Percentiles rank a stretch among this genome's conserved stretches.
Evolutionary conservation across 1,139 yeast genomes (phyloP).

Genomic region (Saccharomycopsis hybrid): DNA sequence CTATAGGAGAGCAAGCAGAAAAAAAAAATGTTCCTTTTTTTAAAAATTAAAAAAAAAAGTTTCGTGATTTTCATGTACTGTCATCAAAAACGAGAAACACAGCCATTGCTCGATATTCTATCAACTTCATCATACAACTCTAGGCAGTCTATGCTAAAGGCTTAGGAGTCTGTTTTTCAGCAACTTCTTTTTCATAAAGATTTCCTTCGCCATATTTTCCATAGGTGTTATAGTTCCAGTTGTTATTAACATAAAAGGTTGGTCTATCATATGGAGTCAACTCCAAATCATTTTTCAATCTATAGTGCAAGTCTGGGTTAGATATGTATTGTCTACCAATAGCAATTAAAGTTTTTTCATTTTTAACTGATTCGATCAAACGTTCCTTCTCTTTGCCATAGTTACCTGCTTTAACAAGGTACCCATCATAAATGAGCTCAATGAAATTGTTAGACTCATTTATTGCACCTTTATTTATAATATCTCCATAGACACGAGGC

Average conservation of each 20-base stretch:
- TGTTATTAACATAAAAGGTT: conserved; percentile 34
- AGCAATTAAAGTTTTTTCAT: conserved; percentile 37
- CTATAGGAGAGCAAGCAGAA: too few species aligned
- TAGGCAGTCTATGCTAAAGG: conserved; percentile 4
- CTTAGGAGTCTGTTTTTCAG: neutral
- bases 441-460: conserved; percentile 26
- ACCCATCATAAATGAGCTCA: conserved; percentile 34
- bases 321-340: conserved; percentile 42
- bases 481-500: conserved; percentile 28
- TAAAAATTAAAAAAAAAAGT: too few species aligned
- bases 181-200: conserved; percentile 1
- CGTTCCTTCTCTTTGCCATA: conserved; percentile 22
- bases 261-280: conserved; percentile 30
- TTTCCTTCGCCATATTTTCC: neutral
- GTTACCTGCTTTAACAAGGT: conserved; percentile 35
- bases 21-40: too few species aligned
- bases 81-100: too few species aligned
- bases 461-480: neutral
- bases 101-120: too few species aligned
- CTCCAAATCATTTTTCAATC: conserved; percentile 32
- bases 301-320: conserved; percentile 42
- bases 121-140: too few species aligned
- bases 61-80: too few species aligned
- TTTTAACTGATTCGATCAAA: conserved; percentile 20
- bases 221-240: conserved; percentile 16